Evolutionary conservation across 352 stramenopile species (phyloP), one percentile per base, ranked within the genome.

Genomic region (Globisporangium heterothallicum): DNA sequence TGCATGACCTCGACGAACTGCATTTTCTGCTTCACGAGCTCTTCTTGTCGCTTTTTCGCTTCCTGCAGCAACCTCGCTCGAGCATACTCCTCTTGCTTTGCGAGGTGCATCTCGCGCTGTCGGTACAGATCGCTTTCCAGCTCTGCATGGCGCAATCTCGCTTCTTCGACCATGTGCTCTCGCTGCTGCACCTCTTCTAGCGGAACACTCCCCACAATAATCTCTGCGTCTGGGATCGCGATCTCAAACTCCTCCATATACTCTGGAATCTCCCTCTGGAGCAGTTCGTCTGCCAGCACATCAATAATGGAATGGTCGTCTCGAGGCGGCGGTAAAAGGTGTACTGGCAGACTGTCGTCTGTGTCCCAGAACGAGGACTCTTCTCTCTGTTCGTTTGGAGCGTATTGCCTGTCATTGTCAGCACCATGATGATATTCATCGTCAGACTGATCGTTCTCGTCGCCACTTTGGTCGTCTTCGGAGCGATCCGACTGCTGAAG

Each of bases 201-300:
- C 0, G 77, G 65, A n/a, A 92, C 66, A 1, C 59, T 54, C 4
- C 74, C 78, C 1, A 90, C 63, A 2, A 92, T 59, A 7, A 90
- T 62, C 51, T 87, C 77, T 1, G 69, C 59, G 14, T 86, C 67
- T 0, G 81, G 77, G 16, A 92, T 77, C 10, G 78, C 59, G 8
- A 87, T 63, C 44, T 89, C 81, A 40, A 92, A 89, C 27, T 74
- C 64, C 5, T 85, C 72, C 14, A 89, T 59, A 47, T 91, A 91
- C 52, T 64, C 60, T 25, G 70, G 75, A 7, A 84, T 70, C 41
- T 64, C 52, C 18, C 63, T 63, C 35, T 77, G 63, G 16, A 66
- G 58, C 4, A 81, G 42, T 42, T 84, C 62, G 7, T 59, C 56
- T 0, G 73, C 55, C 4, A 87, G 61, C 43, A 80, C 57, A 19